Percentiles rank a stretch among this genome's conserved stretches.
Conservation (phyloP, 2,329 filamentous ascomycete genomes). For the Fusarium sp. region DNA sequence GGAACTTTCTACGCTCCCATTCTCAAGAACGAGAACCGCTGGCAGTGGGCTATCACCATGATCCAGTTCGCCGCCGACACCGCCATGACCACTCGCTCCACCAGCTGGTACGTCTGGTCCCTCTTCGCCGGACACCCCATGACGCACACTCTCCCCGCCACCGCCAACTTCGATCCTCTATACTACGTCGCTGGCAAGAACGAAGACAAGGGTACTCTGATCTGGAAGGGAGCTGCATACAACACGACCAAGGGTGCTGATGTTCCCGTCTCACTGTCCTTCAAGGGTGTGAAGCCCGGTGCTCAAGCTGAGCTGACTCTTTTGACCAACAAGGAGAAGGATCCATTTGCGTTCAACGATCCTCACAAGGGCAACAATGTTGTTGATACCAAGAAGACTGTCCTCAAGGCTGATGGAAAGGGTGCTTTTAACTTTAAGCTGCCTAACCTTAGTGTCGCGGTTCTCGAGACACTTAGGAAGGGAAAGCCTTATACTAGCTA, state of each 20-base stretch:
- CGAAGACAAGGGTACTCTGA: conserved; percentile 55
- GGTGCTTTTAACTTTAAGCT: conserved; percentile 66
- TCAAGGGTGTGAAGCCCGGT: conserved; percentile 59
- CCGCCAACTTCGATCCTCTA: conserved; percentile 59
- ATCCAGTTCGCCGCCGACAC: conserved; percentile 64
- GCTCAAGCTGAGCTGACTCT: conserved; percentile 60
- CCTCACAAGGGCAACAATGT: conserved; percentile 62
- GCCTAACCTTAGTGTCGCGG: conserved; percentile 68
- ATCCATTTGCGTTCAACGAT: conserved; percentile 61
- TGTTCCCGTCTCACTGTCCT: conserved; percentile 61
- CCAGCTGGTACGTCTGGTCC: conserved; percentile 65
- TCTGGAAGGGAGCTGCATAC: conserved; percentile 67
- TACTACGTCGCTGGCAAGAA: conserved; percentile 65
- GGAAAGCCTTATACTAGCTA: conserved; percentile 14
- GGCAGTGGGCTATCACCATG: conserved; percentile 66
- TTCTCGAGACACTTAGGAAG: conserved; percentile 61
- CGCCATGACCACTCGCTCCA: conserved; percentile 62
- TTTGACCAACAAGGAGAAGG: conserved; percentile 56
- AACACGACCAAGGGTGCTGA: conserved; percentile 62
- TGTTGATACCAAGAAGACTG: conserved; percentile 58
- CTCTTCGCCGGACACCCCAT: conserved; percentile 62
- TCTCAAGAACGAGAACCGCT: conserved; percentile 63
- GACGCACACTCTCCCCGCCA: conserved; percentile 61
- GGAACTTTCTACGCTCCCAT: conserved; percentile 66
- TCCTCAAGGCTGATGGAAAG: conserved; percentile 57